A percentile compares a stretch with the other conserved stretches of the same genome.
Evolutionary conservation across 495 filamentous ascomycete genomes (phyloP).

Genomic region (Aspergillus haitiensis): DNA sequence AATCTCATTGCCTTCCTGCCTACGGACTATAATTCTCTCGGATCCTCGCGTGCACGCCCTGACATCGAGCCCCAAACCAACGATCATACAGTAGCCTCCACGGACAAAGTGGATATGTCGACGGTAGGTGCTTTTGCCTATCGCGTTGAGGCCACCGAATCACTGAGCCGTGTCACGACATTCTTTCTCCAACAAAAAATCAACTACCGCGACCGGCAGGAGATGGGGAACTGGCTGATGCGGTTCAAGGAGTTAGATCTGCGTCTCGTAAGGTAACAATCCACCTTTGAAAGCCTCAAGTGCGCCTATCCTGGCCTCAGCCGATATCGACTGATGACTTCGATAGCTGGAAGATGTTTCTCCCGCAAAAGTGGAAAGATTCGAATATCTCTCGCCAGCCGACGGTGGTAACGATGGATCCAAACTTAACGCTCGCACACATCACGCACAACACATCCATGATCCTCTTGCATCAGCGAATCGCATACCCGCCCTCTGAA

Average conservation of each 20-base stretch:
- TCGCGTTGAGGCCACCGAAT: slow-evolving; percentile 8
- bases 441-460: slow-evolving; percentile 16
- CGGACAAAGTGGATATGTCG: background rate
- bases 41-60: background rate
- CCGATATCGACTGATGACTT: background rate
- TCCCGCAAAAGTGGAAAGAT: slow-evolving; percentile 15
- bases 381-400: slow-evolving; percentile 6
- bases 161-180: slow-evolving; percentile 4
- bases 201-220: slow-evolving; percentile 6
- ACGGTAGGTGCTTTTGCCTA: slow-evolving; percentile 3
- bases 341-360: slow-evolving; percentile 16
- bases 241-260: slow-evolving; percentile 7
- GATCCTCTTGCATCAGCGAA: slow-evolving; percentile 15
- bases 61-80: background rate
- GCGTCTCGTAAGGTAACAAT: background rate
- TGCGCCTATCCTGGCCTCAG: background rate
- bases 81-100: background rate
- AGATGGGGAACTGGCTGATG: slow-evolving; percentile 7
- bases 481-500: slow-evolving; percentile 7
- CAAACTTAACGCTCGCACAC: slow-evolving; percentile 13
- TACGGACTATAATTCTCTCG: slow-evolving; percentile 4
- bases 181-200: slow-evolving; percentile 9
- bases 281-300: background rate
- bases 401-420: slow-evolving; percentile 7
- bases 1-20: slow-evolving; percentile 4